These are phyloP conservation scores for Alternaria metachromatica DNA, from an alignment of 2,329 filamentous ascomycete species.

Conservation along the genomic window DNA sequence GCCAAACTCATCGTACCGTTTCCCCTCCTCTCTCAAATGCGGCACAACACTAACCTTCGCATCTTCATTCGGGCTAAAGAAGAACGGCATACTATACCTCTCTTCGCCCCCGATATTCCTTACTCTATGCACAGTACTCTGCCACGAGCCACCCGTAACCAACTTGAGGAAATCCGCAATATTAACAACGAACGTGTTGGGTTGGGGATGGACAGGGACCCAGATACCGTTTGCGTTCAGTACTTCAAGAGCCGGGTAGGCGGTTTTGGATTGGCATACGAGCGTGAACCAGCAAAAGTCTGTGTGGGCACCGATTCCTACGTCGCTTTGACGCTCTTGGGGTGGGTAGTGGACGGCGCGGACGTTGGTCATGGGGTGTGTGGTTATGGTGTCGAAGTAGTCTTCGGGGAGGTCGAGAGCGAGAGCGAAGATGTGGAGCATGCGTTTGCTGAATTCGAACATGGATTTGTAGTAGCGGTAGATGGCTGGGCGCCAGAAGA, in stretches of 20 bases:
- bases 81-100: conserved; percentile 53
- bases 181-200: conserved; percentile 51
- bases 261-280: conserved; percentile 40
- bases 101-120: conserved; percentile 48
- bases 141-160: conserved; percentile 51
- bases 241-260: conserved; percentile 47
- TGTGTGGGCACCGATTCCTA: conserved; percentile 52
- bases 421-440: conserved; percentile 48
- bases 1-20: conserved; percentile 37
- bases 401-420: conserved; percentile 50
- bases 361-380: conserved; percentile 53
- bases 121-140: conserved; percentile 51
- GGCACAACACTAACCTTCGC: conserved; percentile 40
- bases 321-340: conserved; percentile 35
- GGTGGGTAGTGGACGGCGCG: conserved; percentile 52
- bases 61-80: conserved; percentile 48
- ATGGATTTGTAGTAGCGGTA: conserved; percentile 43
- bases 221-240: conserved; percentile 52
- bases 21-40: conserved; percentile 33
- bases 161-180: conserved; percentile 52
- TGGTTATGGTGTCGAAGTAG: conserved; percentile 49
- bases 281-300: conserved; percentile 55
- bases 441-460: conserved; percentile 38
- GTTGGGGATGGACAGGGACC: conserved; percentile 48
- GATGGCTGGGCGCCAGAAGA: conserved; percentile 41